These are phyloP conservation scores for Penicillium pancosmium DNA, from an alignment of 495 filamentous ascomycete genomes.

Conservation along the genomic window DNA sequence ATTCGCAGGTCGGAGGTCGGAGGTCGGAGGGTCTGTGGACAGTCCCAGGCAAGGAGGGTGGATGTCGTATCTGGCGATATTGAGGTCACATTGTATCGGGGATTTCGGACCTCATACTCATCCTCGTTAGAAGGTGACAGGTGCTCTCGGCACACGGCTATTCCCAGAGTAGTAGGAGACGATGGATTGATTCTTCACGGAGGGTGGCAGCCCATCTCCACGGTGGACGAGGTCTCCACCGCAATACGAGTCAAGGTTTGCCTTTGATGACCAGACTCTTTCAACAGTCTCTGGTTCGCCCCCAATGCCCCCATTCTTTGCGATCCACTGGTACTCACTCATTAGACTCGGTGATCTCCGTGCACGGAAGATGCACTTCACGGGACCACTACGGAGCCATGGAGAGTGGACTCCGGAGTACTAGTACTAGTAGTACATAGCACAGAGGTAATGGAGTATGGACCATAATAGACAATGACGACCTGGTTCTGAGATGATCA, in stretches of 20 bases:
- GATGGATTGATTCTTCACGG: constrained; percentile 8
- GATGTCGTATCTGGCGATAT: constrained; percentile 8
- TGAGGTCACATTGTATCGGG: background rate
- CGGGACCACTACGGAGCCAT: background rate
- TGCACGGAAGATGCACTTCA: background rate
- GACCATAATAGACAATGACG: background rate
- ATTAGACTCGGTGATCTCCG: constrained; percentile 5
- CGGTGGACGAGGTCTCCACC: constrained; percentile 1
- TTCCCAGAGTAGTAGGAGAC: constrained; percentile 7
- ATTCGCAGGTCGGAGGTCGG: background rate
- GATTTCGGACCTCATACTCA: background rate
- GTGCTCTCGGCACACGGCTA: constrained; percentile 1
- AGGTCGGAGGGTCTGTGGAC: background rate
- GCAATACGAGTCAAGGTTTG: constrained; percentile 10
- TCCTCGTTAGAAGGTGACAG: background rate
- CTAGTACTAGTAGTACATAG: no score
- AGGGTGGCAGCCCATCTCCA: constrained; percentile 8
- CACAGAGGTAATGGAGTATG: background rate
- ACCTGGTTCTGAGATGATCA: background rate
- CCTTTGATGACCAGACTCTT: constrained; percentile 1
- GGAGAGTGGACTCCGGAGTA: no score
- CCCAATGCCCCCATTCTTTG: background rate
- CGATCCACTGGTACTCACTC: background rate
- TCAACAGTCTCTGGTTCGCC: constrained; percentile 4
- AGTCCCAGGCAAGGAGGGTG: background rate